Conservation (phyloP, 352 stramenopile species). For the Globisporangium splendens region DNA sequence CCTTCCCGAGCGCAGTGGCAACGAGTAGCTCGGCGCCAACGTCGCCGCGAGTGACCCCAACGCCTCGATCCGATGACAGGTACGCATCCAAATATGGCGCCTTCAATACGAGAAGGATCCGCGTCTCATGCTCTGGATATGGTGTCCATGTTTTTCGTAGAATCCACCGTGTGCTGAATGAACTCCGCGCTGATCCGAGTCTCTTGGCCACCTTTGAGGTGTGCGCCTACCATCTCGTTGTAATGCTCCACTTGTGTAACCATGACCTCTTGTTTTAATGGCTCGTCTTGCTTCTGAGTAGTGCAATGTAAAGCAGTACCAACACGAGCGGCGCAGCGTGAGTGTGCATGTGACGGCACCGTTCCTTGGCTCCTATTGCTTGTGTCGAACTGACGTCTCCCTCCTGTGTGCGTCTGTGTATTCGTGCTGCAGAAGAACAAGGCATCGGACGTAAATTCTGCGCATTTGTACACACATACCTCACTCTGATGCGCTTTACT, state of each 20-base stretch:
- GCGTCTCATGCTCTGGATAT: neutral
- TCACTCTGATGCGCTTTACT: neutral
- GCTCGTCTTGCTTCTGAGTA: conserved; percentile 15
- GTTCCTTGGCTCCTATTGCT: neutral
- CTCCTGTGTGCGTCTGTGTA: neutral
- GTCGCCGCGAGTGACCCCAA: conserved; percentile 15
- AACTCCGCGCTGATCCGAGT: conserved; percentile 52
- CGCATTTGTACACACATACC: neutral
- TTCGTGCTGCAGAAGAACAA: conserved; percentile 25
- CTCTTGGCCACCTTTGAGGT: conserved; percentile 59
- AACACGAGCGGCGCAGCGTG: too few relatives aligned
- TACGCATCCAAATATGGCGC: neutral
- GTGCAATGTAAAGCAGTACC: conserved; percentile 5
- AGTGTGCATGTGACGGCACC: neutral
- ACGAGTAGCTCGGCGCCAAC: neutral
- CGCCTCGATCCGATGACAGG: conserved; percentile 28
- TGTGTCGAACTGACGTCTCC: neutral
- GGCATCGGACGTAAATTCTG: conserved; percentile 22
- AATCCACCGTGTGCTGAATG: conserved; percentile 47
- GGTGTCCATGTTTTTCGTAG: conserved; percentile 18
- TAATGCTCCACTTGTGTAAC: neutral
- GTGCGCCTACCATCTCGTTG: neutral
- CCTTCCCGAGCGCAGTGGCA: conserved; percentile 2
- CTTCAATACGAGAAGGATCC: neutral
- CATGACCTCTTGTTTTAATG: too few relatives aligned